These are phyloP conservation scores for Cordyceps cicadae DNA, from an alignment of 2,329 filamentous ascomycete species.

Conservation along the genomic window DNA sequence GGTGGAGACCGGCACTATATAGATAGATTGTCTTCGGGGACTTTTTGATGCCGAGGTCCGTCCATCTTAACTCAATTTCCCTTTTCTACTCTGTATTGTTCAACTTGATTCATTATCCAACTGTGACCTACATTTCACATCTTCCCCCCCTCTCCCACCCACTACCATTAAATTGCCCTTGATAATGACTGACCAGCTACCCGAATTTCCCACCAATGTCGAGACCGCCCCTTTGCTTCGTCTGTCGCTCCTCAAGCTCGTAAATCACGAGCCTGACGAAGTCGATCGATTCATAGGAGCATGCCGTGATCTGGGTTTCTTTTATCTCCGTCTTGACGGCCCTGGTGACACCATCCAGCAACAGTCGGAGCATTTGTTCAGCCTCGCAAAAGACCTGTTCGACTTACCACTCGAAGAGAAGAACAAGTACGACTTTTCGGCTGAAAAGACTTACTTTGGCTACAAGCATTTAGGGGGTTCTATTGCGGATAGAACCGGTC, in stretches of 20 bases:
- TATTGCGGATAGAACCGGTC: not conserved
- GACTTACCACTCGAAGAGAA: constrained; percentile 4
- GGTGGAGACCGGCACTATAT: not conserved
- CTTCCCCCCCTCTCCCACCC: too few species aligned
- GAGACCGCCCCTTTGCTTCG: constrained; percentile 4
- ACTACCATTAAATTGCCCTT: not conserved
- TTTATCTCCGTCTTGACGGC: constrained; percentile 3
- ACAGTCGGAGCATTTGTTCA: not conserved
- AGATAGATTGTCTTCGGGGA: not conserved
- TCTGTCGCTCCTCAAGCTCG: constrained; percentile 7
- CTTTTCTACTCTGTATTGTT: too few species aligned
- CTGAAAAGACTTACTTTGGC: constrained; percentile 6
- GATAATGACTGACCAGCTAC: not conserved
- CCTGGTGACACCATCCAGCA: not conserved
- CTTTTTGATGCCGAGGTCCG: not conserved
- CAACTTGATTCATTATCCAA: not conserved
- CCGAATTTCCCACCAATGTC: constrained; percentile 3
- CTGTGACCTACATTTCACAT: not conserved
- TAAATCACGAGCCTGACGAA: not conserved
- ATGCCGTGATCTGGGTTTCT: constrained; percentile 8
- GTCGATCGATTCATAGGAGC: not conserved
- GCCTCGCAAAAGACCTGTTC: constrained; percentile 1
- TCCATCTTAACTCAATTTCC: not conserved
- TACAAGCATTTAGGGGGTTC: constrained; percentile 4
- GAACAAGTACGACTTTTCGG: constrained; percentile 5